Conservation (phyloP, 441 rosid genomes). For the Euphorbia celastroides region DNA sequence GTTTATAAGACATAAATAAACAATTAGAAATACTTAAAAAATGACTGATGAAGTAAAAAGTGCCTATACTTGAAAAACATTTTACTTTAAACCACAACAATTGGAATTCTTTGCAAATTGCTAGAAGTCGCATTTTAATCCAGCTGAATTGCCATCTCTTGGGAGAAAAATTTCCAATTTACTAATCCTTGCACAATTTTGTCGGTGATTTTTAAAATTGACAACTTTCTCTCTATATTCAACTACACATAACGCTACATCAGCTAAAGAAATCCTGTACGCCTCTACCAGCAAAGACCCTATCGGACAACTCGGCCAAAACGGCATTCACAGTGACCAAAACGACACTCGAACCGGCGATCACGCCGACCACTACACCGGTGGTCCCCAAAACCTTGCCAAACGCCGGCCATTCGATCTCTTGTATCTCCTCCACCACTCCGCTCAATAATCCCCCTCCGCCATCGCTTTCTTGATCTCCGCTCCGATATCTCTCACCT, state of each 20-base stretch:
- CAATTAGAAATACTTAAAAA: no score
- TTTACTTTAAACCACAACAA: no score
- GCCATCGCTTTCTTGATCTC: conserved; percentile 70
- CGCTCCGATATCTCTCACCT: conserved; percentile 31
- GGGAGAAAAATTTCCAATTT: neutral
- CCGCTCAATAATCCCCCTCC: conserved; percentile 53
- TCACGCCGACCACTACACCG: conserved; percentile 80
- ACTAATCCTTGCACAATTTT: neutral
- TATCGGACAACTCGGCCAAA: conserved; percentile 81
- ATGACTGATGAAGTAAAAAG: no score
- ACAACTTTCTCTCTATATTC: neutral
- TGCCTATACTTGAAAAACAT: no score
- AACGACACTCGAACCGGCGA: conserved; percentile 79
- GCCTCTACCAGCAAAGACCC: conserved; percentile 71
- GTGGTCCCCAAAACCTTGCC: conserved; percentile 78
- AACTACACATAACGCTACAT: neutral
- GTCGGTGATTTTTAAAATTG: no score
- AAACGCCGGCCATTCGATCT: conserved; percentile 90
- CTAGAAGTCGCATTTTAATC: no score
- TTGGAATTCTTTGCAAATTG: no score
- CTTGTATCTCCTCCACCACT: conserved; percentile 72
- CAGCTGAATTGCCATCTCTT: no score
- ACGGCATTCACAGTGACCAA: conserved; percentile 80
- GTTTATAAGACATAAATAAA: no score
- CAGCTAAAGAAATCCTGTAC: conserved; percentile 71